Percentiles rank a stretch among this genome's conserved stretches.
These are phyloP conservation scores for Thinopyrum obtusiflorum DNA, from an alignment of 202 grass and related monocot species.

Conservation along the genomic window DNA sequence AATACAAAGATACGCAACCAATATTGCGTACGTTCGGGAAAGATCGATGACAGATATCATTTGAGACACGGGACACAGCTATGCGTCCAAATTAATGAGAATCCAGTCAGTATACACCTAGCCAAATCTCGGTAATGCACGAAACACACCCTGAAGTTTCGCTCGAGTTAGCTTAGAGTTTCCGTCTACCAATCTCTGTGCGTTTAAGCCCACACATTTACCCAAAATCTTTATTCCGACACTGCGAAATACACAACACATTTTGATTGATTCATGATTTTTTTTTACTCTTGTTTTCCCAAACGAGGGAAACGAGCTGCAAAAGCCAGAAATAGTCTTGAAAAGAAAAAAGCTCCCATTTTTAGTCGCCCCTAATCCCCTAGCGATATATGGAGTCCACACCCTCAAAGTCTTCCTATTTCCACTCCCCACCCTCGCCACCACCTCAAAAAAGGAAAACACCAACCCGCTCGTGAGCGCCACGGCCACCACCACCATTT, in stretches of 20 bases:
- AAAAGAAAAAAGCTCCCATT: slow-evolving; percentile 29
- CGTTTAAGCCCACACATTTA: not conserved
- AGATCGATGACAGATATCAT: not conserved
- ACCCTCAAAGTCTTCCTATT: slow-evolving; percentile 25
- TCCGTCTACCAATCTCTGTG: not conserved
- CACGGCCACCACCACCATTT: slow-evolving; percentile 23
- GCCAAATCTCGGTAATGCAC: not conserved
- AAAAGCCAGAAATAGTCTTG: slow-evolving; percentile 24
- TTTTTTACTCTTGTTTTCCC: not conserved
- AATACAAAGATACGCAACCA: not conserved
- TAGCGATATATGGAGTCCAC: slow-evolving; percentile 20
- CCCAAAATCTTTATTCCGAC: not conserved
- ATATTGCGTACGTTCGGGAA: not conserved
- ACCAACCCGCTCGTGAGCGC: slow-evolving; percentile 31
- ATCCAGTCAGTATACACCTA: not conserved
- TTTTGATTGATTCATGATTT: not conserved
- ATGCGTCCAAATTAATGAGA: not conserved
- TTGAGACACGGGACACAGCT: not conserved
- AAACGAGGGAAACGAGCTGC: not conserved
- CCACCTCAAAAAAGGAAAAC: slow-evolving; percentile 34
- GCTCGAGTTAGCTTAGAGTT: not conserved
- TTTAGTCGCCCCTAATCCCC: slow-evolving; percentile 44
- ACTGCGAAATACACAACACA: not conserved
- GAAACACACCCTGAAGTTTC: not conserved
- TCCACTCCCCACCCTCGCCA: slow-evolving; percentile 13